Evolutionary conservation across 805 yeast species (phyloP), one percentile per base, ranked within the genome.

Genomic region (Nakazawaea holstii): DNA sequence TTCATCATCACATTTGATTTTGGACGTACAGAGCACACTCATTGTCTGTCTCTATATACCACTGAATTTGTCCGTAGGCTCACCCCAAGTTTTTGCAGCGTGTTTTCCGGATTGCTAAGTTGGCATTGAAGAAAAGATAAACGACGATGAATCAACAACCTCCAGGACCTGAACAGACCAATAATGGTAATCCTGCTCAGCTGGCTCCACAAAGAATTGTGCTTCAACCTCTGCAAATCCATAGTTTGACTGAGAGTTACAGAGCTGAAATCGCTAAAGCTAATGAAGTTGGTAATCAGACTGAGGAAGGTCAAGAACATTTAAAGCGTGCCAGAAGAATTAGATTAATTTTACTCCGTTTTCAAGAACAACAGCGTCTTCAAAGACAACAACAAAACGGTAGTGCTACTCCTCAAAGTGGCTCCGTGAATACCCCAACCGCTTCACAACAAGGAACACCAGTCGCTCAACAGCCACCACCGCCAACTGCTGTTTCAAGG

Each of bases 301-400:
- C 82, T 0, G 80, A 76, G 0, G 79, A 71, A 49, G 89, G 88
- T 15, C 76, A 77, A 54, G 82, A 79, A 52, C 84, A 83, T 55
- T 64, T 78, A 54, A 71, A 70, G 50, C 79, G 77, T 52, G 89
- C 88, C 3, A 80, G 83, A 39, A 75, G 74, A 46, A 79, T 84
- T 52, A 82, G 79, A 59, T 77, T 76, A 39, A 69, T 84, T 31
- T 68, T 84, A 57, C 67, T 81, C 43, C 77, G 75, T 47, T 79
- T 76, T 55, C 77, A 74, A 51, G 70, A 69, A 9, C 79, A 77
- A 52, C 72, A 74, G 55, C 56, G 67, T 54, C 15, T 38, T 6
- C 46, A 41, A 51, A 57, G 58, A 48, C 64, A 58, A 52, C 65
- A 31, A 45, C 54, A 41, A 43, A 52, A 41, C 26, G 55, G 45